phyloP scores from a whole-genome alignment of 2,329 filamentous ascomycete genomes.

The Botrytis squamosa region DNA sequence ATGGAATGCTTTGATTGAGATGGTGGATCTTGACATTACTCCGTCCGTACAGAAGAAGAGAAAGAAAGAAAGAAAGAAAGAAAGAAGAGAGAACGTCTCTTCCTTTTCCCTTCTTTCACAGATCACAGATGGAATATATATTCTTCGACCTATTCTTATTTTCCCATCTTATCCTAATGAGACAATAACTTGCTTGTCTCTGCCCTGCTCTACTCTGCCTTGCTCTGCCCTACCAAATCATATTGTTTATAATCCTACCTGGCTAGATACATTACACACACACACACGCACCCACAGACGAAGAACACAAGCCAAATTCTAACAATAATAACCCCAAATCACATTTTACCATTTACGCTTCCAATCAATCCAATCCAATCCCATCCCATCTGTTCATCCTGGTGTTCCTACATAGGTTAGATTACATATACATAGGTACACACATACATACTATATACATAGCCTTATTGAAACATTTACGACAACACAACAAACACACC shows the following conservation, averaged over 20 bases:
- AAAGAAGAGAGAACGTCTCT: no score
- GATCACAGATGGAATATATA: neutral
- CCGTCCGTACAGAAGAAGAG: neutral
- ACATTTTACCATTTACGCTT: neutral
- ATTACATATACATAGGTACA: neutral
- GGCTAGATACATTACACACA: neutral
- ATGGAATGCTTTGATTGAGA: neutral
- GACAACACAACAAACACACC: slow-evolving; percentile 14
- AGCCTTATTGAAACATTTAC: neutral
- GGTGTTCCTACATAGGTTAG: neutral
- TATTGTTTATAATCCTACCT: neutral
- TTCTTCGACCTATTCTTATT: neutral
- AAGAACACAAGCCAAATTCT: neutral
- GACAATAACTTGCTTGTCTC: neutral
- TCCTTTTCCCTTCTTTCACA: neutral
- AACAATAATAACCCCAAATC: neutral
- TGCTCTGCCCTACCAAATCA: neutral
- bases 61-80: neutral
- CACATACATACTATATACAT: neutral
- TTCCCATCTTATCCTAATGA: neutral
- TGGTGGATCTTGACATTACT: neutral
- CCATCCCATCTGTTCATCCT: neutral
- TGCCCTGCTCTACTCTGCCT: neutral
- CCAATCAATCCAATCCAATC: neutral
- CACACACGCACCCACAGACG: no score